Percentiles rank a stretch among this genome's conserved stretches.
These are phyloP conservation scores for Phytophthora constricta DNA, from an alignment of 352 stramenopile genomes.

Conservation along the genomic window DNA sequence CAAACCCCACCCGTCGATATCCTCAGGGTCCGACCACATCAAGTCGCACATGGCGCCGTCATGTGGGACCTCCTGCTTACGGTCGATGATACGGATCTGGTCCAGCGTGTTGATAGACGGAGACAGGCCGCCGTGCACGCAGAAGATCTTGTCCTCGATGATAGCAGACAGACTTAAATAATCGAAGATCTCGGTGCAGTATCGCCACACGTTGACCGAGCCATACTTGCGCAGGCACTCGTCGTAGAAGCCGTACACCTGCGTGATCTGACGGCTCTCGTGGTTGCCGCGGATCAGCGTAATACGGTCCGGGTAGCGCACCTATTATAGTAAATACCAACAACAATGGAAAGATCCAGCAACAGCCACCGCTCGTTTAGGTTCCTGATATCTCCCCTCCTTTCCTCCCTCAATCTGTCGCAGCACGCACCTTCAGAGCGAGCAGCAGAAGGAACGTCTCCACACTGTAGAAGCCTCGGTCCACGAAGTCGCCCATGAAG, in stretches of 20 bases:
- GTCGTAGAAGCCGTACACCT: slow-evolving; percentile 99
- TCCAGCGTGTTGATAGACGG: slow-evolving; percentile 91
- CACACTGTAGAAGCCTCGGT: slow-evolving; percentile 99
- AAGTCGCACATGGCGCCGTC: slow-evolving; percentile 99
- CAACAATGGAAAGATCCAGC: slow-evolving; percentile 4
- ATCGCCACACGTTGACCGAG: slow-evolving; percentile 98
- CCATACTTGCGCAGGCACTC: slow-evolving; percentile 99
- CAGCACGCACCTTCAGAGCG: slow-evolving; percentile 94
- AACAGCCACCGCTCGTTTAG: no score
- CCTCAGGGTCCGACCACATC: slow-evolving; percentile 95
- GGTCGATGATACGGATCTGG: slow-evolving; percentile 93
- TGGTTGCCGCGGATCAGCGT: slow-evolving; percentile 99
- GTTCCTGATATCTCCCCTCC: no score
- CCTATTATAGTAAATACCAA: slow-evolving; percentile 43
- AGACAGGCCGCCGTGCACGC: slow-evolving; percentile 98
- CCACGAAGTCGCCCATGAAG: slow-evolving; percentile 99
- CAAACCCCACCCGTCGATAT: slow-evolving; percentile 99
- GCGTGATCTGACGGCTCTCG: slow-evolving; percentile 98
- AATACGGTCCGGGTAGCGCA: slow-evolving; percentile 98
- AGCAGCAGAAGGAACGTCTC: slow-evolving; percentile 99
- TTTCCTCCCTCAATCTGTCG: not conserved
- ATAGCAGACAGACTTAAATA: slow-evolving; percentile 98
- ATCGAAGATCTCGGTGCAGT: slow-evolving; percentile 99
- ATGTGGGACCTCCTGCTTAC: slow-evolving; percentile 99
- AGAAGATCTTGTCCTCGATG: slow-evolving; percentile 99